These are phyloP conservation scores for Geoglossum glabrum DNA, from an alignment of 495 filamentous ascomycete species.

Conservation along the genomic window DNA sequence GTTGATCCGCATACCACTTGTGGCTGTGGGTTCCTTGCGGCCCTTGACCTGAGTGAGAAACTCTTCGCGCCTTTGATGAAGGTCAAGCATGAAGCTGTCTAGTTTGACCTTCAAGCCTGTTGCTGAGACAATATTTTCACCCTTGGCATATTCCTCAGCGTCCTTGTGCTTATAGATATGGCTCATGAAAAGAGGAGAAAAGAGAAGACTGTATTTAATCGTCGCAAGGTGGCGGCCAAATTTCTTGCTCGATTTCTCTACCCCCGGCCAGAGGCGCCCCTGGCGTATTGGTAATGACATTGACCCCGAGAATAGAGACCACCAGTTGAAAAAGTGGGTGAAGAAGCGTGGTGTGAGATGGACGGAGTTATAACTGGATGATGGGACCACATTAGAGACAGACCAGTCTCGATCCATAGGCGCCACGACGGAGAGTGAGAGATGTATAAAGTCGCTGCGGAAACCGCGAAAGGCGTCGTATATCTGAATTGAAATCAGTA, in stretches of 20 bases:
- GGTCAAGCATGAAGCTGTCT: conserved; percentile 87
- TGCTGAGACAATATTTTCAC: conserved; percentile 59
- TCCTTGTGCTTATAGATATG: conserved; percentile 99
- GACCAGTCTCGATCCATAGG: conserved; percentile 67
- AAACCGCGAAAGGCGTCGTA: conserved; percentile 93
- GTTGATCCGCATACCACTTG: conserved; percentile 89
- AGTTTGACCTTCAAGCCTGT: conserved; percentile 87
- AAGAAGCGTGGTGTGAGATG: conserved; percentile 91
- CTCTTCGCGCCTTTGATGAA: conserved; percentile 87
- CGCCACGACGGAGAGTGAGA: conserved; percentile 75
- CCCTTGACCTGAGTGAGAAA: conserved; percentile 61
- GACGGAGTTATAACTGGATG: conserved; percentile 81
- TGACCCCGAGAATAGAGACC: conserved; percentile 83
- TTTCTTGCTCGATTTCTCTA: conserved; percentile 93
- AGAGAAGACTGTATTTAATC: conserved; percentile 85
- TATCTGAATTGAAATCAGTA: conserved; percentile 20
- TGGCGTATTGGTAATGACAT: conserved; percentile 92
- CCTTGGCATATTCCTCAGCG: conserved; percentile 48
- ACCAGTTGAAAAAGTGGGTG: conserved; percentile 96
- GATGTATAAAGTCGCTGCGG: conserved; percentile 84
- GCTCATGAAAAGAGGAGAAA: conserved; percentile 83
- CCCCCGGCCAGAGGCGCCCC: conserved; percentile 70
- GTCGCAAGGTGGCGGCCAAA: conserved; percentile 92
- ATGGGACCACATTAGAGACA: conserved; percentile 46
- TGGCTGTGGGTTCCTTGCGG: conserved; percentile 47